A percentile compares a stretch with the other conserved stretches of the same genome.
phyloP scores from a whole-genome alignment of 768 basidiomycete genomes.

The Lactarius hatsudake region DNA sequence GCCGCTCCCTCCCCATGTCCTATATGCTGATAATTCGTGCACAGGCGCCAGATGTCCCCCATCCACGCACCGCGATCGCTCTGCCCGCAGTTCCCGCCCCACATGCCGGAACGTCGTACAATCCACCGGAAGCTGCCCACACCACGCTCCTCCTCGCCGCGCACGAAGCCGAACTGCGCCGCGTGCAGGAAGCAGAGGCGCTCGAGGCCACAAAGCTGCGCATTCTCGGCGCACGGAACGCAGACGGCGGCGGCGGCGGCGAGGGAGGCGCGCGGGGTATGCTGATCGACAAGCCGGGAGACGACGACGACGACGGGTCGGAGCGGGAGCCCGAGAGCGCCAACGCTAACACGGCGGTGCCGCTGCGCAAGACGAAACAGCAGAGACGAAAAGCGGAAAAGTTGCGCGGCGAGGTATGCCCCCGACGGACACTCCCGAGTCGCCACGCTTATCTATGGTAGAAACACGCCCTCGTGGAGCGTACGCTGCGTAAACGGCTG shows the following conservation, averaged over 20 bases:
- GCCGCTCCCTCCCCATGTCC: neutral
- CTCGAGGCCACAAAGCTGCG: constrained; percentile 52
- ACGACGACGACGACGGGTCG: constrained; percentile 36
- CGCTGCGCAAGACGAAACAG: constrained; percentile 55
- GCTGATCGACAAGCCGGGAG: constrained; percentile 51
- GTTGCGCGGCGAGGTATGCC: constrained; percentile 59
- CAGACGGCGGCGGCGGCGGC: constrained; percentile 33
- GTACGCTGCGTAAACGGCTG: constrained; percentile 57
- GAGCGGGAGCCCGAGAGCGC: constrained; percentile 31
- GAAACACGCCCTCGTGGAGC: constrained; percentile 65
- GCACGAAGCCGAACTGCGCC: constrained; percentile 59
- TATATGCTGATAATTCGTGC: neutral
- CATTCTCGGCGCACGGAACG: constrained; percentile 48
- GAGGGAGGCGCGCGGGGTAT: constrained; percentile 57
- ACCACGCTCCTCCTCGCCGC: constrained; percentile 68
- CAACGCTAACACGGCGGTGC: constrained; percentile 32
- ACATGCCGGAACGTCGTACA: constrained; percentile 85
- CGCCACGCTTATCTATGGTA: constrained; percentile 30
- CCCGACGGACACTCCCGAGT: neutral
- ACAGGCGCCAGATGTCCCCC: constrained; percentile 48
- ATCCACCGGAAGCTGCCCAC: constrained; percentile 74
- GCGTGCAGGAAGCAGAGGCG: constrained; percentile 51
- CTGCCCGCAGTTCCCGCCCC: constrained; percentile 68
- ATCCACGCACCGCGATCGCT: constrained; percentile 52
- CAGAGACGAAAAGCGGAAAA: constrained; percentile 69